Conservation (phyloP, 2,329 filamentous ascomycete species). For the Aspergillus fructus region DNA sequence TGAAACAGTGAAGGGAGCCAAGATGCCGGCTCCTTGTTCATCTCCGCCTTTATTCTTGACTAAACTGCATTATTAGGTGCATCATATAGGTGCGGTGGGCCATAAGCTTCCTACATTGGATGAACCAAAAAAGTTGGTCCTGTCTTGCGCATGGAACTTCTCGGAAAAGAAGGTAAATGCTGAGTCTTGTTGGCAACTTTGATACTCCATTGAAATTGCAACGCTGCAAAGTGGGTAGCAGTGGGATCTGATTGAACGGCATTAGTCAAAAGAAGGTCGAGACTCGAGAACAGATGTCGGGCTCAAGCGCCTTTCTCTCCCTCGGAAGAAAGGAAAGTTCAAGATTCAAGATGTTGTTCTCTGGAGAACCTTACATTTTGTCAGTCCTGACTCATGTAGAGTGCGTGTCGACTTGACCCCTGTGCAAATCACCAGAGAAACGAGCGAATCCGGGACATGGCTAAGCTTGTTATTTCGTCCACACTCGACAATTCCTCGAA, state of each 20-base stretch:
- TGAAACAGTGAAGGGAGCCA: conserved; percentile 5
- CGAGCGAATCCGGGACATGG: background rate
- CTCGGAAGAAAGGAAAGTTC: background rate
- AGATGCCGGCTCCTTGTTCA: conserved; percentile 7
- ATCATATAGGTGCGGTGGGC: conserved; percentile 1
- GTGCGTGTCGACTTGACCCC: background rate
- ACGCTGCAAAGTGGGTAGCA: conserved; percentile 1
- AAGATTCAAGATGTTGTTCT: background rate
- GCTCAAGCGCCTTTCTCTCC: background rate
- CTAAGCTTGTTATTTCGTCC: background rate
- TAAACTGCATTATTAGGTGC: conserved; percentile 1
- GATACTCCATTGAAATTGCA: background rate
- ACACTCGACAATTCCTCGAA: background rate
- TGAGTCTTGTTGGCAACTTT: background rate
- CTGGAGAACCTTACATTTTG: background rate
- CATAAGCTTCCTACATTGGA: conserved; percentile 3
- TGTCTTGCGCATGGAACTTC: background rate
- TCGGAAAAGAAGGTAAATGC: background rate
- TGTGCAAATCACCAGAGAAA: conserved; percentile 12
- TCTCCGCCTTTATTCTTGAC: conserved; percentile 6
- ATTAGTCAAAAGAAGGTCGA: background rate
- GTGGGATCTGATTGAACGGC: background rate
- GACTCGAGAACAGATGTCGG: background rate
- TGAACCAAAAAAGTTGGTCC: conserved; percentile 8
- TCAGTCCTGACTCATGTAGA: background rate